A percentile compares a stretch with the other conserved stretches of the same genome.
phyloP scores from a whole-genome alignment of 768 basidiomycete genomes.

The Mycena maculata region DNA sequence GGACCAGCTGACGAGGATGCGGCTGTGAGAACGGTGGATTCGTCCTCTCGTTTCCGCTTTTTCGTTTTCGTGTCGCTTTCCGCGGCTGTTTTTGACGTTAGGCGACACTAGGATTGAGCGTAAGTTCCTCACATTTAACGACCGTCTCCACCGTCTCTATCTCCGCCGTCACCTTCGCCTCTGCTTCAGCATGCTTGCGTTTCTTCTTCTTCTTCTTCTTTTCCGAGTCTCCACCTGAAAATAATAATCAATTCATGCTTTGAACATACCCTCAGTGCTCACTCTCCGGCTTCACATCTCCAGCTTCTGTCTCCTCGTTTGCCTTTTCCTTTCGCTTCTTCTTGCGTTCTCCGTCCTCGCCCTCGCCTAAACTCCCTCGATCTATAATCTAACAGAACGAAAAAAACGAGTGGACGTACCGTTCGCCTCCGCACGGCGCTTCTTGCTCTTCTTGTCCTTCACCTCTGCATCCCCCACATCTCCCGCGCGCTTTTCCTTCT shows the following conservation, averaged over 20 bases:
- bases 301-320: constrained; percentile 49
- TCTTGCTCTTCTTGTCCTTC: constrained; percentile 28
- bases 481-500: constrained; percentile 44
- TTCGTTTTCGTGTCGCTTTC: constrained; percentile 56
- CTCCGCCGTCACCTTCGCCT: constrained; percentile 56
- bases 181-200: constrained; percentile 52
- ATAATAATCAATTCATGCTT: background rate
- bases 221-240: constrained; percentile 12
- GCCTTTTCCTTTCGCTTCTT: constrained; percentile 39
- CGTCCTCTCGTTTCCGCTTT: constrained; percentile 52
- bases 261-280: constrained; percentile 36
- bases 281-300: constrained; percentile 53
- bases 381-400: background rate
- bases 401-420: constrained; percentile 33
- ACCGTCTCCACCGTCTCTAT: constrained; percentile 52
- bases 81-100: constrained; percentile 17
- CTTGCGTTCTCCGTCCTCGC: constrained; percentile 34
- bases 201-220: constrained; percentile 36
- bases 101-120: constrained; percentile 4
- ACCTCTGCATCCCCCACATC: constrained; percentile 27
- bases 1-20: constrained; percentile 17
- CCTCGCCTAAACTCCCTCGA: constrained; percentile 22
- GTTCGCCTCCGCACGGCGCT: constrained; percentile 30
- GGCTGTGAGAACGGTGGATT: constrained; percentile 34
- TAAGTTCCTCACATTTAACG: constrained; percentile 36